Base-by-base conservation (phyloP, 2,329 filamentous ascomycete genomes). In the Venturia oleaginea region DNA sequence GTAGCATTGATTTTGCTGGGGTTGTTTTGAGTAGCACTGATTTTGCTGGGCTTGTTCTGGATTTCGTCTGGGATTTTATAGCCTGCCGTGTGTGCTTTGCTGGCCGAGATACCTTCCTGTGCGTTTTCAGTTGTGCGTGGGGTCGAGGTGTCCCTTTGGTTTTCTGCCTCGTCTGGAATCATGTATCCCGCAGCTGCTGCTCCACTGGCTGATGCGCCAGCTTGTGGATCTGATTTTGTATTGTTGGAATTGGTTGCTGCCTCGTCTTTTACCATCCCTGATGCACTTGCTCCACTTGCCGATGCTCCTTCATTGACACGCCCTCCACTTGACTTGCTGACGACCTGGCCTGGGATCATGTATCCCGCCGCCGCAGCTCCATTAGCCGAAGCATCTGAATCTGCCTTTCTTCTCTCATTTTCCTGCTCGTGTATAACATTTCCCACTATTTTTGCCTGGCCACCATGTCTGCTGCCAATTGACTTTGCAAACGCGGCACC, bases 361-460 rank as follows among this genome's bases (percentile, higher is more conserved):
- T 51, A 51, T 37, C 55, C 55, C n/a, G 32, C 37, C 13, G 32
- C 37, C 27, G 55, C 37, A 27, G 37, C 32, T 37, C 55, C 55
- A 37, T 37, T 24, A 19, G 37, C 19, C 3, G 32, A 37, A 30
- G 54, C 54, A 32, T 6, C 24, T 3, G 15, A 4, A 19, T 57
- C 5, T 37, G 11, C 19, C 32, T 59, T 40, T 13, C 6, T 15
- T 7, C 5, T 37, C 30, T n/a, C 37, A 4, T 37, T 11, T 7
- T 42, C 22, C 17, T 30, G 46, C 13, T n/a, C n/a, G n/a, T 51
- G 32, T 51, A 46, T 76, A 0, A 86, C 82, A 64, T 79, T 84
- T 0, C 85, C 85, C 0, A 87, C 83, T 6, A 87, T 76, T 74
- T 87, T 87, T 1, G 85, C 85, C 65, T 76, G 76, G 0, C 84